phyloP scores from a whole-genome alignment of 2,329 filamentous ascomycete species.

The Pestalotiopsis sp. region DNA sequence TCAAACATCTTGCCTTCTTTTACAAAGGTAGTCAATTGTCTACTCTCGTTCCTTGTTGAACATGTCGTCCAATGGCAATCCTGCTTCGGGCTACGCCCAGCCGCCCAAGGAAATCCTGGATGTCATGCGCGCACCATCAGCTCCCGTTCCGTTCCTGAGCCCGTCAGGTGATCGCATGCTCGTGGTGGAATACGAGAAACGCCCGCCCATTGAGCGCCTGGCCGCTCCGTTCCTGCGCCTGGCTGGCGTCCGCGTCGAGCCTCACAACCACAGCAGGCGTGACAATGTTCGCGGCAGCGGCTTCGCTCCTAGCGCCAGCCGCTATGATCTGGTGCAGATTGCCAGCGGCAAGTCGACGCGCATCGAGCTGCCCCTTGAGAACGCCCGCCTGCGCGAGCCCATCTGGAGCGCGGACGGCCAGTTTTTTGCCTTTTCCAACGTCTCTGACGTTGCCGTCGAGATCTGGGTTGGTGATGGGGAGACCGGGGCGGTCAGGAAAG shows the following conservation, averaged over 20 bases:
- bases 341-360: neutral
- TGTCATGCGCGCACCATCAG: neutral
- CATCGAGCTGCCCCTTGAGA: neutral
- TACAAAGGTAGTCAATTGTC: neutral
- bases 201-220: slow-evolving; percentile 37
- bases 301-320: neutral
- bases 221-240: slow-evolving; percentile 3
- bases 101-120: slow-evolving; percentile 3
- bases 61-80: neutral
- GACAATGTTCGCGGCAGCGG: neutral
- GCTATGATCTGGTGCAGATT: slow-evolving; percentile 7
- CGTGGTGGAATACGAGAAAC: slow-evolving; percentile 19
- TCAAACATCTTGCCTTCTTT: neutral
- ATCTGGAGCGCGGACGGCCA: neutral
- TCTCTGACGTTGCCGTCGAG: neutral
- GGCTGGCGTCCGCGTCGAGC: slow-evolving; percentile 7
- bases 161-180: slow-evolving; percentile 1
- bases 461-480: slow-evolving; percentile 2
- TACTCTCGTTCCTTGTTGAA: neutral
- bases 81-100: neutral
- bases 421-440: neutral
- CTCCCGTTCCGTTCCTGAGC: neutral
- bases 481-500: neutral
- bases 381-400: neutral
- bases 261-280: slow-evolving; percentile 8